Base-by-base conservation (phyloP, 2,329 filamentous ascomycete species). In the Diatrype stigma region DNA sequence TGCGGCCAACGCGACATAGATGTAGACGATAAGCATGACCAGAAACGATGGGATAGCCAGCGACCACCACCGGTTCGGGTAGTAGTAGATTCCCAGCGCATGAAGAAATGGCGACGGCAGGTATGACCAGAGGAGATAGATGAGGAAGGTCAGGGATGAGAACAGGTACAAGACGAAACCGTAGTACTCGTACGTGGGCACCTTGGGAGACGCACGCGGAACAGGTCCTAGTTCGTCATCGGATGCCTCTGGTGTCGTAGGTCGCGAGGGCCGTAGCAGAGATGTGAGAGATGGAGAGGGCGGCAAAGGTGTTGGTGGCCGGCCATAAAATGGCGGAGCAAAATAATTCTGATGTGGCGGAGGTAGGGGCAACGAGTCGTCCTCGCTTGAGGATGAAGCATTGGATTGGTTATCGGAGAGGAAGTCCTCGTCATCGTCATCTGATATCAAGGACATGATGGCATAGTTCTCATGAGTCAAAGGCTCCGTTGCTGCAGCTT, bases 181-280 rank as follows among this genome's bases (percentile, higher is more conserved):
- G 69, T 97, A 97, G 81, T 97, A 99, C 68, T 99, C 94, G 74
- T 99, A 97, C 0, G 94, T 99, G n/a, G 94, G 94, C 2, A 99
- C 92, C 67, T 94, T 91, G 2, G 94, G 94, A 49, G 87, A 87
- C 2, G 91, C 92, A 50, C 90, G 87, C 6, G 92, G 90, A 17
- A 96, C 83, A 2, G 81, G 86, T 61, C 85, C 78, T 35, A 87
- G 81, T 61, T 97, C 93, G 59, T 92, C 87, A 70, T 96, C 92
- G 0, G 90, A 95, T 37, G 86, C 89, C 65, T 96, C 92, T 14
- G 94, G 93, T 0, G 93, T 97, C 2, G 90, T 96, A 1, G 92
- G 93, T n/a, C 92, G 82, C 23, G 90, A 96, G 3, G 90, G 90
- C 1, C 92, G 88, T 7, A 97, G 81, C 19, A 99, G 84, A 12